Conservation (phyloP, 768 basidiomycete genomes). For the Mycena polygramma region DNA sequence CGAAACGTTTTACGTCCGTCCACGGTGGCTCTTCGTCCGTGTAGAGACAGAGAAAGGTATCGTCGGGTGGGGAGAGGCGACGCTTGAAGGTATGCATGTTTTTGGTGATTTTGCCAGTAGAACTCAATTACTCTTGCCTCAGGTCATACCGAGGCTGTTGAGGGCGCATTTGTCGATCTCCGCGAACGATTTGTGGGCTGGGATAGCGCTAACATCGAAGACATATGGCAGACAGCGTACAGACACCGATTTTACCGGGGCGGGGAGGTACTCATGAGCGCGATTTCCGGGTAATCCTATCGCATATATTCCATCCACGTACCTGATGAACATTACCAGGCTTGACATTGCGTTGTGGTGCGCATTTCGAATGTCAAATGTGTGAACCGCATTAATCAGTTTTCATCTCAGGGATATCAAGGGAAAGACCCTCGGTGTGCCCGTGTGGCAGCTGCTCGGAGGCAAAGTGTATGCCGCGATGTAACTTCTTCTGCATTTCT, state of each 20-base stretch:
- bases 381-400: too few species aligned
- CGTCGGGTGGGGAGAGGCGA: constrained; percentile 83
- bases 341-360: constrained; percentile 75
- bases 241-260: constrained; percentile 80
- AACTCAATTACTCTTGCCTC: not conserved
- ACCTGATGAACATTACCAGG: constrained; percentile 58
- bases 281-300: constrained; percentile 15
- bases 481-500: not conserved
- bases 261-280: constrained; percentile 72
- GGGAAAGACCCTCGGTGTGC: constrained; percentile 79
- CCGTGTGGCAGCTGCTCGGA: constrained; percentile 75
- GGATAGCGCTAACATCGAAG: constrained; percentile 76
- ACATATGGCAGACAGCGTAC: constrained; percentile 79
- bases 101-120: not conserved
- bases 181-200: constrained; percentile 69
- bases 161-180: constrained; percentile 75
- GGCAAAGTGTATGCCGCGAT: constrained; percentile 63
- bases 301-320: constrained; percentile 47
- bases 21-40: constrained; percentile 80
- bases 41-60: constrained; percentile 73
- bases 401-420: constrained; percentile 68
- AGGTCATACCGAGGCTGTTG: constrained; percentile 80
- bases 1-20: constrained; percentile 76
- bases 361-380: not conserved
- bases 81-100: constrained; percentile 60